phyloP scores from a whole-genome alignment of 768 basidiomycete species.

The Amanita subjunquillea region DNA sequence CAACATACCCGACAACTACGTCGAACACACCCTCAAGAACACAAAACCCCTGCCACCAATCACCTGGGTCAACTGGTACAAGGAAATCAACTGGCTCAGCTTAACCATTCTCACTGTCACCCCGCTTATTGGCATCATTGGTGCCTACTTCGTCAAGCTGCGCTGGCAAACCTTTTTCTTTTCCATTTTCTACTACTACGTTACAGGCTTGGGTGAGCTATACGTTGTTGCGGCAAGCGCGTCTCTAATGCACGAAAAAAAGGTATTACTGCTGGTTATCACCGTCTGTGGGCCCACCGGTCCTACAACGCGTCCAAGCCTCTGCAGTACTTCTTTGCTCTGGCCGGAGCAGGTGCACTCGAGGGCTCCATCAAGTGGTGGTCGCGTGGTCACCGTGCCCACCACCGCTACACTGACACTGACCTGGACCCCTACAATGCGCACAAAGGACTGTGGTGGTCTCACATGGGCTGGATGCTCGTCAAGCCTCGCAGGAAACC shows the following conservation, averaged over 20 bases:
- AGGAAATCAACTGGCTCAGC: constrained; percentile 72
- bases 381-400: constrained; percentile 95
- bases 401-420: constrained; percentile 95
- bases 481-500: constrained; percentile 84
- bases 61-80: constrained; percentile 42
- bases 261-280: constrained; percentile 92
- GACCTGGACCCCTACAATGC: constrained; percentile 95
- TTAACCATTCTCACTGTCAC: constrained; percentile 62
- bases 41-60: constrained; percentile 62
- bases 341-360: constrained; percentile 85
- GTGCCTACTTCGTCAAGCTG: constrained; percentile 54
- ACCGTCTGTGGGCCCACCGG: constrained; percentile 95
- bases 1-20: constrained; percentile 76
- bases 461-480: constrained; percentile 91
- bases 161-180: constrained; percentile 65
- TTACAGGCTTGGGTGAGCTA: constrained; percentile 61
- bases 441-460: constrained; percentile 78
- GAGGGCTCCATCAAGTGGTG: constrained; percentile 99
- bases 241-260: not conserved
- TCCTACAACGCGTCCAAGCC: constrained; percentile 86
- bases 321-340: constrained; percentile 76
- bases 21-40: constrained; percentile 61
- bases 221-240: not conserved
- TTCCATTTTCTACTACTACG: constrained; percentile 27
- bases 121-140: constrained; percentile 66